These are phyloP conservation scores for Xylaria bambusicola DNA, from an alignment of 495 filamentous ascomycete species.

Conservation along the genomic window DNA sequence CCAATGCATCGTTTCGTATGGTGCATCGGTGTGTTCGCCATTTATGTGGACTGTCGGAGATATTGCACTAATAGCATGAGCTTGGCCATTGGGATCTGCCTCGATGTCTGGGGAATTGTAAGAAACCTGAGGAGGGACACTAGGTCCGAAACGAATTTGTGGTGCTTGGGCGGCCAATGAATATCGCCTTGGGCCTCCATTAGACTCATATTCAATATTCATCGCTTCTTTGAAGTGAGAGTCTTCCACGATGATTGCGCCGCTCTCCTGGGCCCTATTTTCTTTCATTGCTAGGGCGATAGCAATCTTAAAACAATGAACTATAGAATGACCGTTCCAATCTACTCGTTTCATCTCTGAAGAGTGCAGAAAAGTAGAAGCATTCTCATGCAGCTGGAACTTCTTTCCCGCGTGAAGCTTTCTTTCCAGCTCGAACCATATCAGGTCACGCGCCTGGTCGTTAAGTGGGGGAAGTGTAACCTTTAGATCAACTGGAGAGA, in stretches of 20 bases:
- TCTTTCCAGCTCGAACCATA: neutral
- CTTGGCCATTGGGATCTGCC: no score
- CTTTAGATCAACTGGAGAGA: no score
- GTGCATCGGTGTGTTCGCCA: no score
- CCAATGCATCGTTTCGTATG: no score
- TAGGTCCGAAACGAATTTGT: no score
- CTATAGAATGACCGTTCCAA: neutral
- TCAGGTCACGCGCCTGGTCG: neutral
- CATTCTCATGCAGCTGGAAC: neutral
- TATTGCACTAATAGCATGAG: no score
- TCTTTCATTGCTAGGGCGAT: neutral
- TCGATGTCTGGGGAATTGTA: no score
- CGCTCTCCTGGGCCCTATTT: neutral
- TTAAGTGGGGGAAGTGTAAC: neutral
- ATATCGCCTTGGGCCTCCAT: neutral
- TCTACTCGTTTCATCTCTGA: neutral
- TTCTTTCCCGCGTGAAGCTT: neutral
- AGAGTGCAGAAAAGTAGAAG: neutral
- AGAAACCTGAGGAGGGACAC: no score
- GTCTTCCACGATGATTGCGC: neutral
- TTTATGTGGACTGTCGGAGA: no score
- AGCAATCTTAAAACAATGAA: constrained; percentile 3
- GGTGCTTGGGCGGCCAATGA: no score
- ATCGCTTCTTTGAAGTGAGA: neutral
- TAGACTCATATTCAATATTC: constrained; percentile 1